Evolutionary conservation across 1,284 basidiomycete species (phyloP), one percentile per base, ranked within the genome.

Genomic region (Rhodotorula sp.): DNA sequence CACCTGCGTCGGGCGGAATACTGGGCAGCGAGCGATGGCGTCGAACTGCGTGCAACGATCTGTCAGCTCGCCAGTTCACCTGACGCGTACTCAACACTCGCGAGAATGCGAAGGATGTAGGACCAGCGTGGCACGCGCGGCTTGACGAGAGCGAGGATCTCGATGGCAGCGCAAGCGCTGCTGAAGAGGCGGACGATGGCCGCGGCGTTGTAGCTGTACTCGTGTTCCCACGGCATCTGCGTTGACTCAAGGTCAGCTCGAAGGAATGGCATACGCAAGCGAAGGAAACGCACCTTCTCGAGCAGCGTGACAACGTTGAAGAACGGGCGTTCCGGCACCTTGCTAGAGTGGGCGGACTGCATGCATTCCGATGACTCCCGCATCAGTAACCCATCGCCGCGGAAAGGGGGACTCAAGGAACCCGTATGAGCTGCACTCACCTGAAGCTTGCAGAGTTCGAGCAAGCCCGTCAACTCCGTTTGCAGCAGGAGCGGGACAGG

Each of bases 231-330:
- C 11, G 71, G 71, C 34, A 65, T 62, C 71, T 72, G 62, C 18
- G 18, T 24, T 37, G 1, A 6, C 2, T 16, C 31, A n/a, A 57
- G 15, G 3, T 16, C 15, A 26, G 18, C 8, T 30, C 3, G 20
- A 22, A 30, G 24, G 2, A 20, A 18, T 1, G 15, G 22, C 7
- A 52, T 16, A 40, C 13, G 47, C 1, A 50, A 30, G 24, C 28
- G 16, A 50, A 28, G 34, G 30, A 3, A 6, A 28, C 46, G 48
- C 28, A 67, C 70, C 54, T 73, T 73, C 30, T 70, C 65, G 18
- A 73, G 48, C 34, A 73, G 59, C 31, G 68, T 59, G 30, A 73
- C 65, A 37, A 73, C 37, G 53, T 73, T 70, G 60, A 64, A 67
- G 68, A 60, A 73, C 1, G 71, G 71, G 7, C 71, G 30, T 50